Evolutionary conservation across 768 basidiomycete species (phyloP), one percentile per base, ranked within the genome.

Genomic region (Cubamyces lactineus): DNA sequence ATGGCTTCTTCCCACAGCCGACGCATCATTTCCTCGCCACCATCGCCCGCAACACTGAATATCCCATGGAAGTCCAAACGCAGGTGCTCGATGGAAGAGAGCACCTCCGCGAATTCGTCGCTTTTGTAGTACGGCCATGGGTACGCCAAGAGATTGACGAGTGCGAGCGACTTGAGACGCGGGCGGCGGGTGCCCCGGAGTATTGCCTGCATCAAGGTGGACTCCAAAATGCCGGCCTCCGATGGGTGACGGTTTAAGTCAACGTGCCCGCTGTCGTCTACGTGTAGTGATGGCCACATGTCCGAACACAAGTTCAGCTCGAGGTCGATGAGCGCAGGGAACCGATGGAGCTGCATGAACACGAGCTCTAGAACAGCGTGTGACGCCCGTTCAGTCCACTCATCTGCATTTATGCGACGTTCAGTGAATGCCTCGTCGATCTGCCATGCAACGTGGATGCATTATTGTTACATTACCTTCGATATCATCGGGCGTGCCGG

Each of bases 61-160:
- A n/a, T n/a, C n/a, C n/a, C n/a, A n/a, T n/a, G n/a, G n/a, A n/a
- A n/a, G n/a, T n/a, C n/a, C n/a, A n/a, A n/a, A n/a, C n/a, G n/a
- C n/a, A 67, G 49, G 21, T 51, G 42, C 40, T 57, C 45, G 21
- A 64, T 24, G 21, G 43, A 34, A 21, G 55, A 54, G 38, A 64
- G 50, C 39, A 67, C 34, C 23, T 17, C 26, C 23, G 47, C 51
- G 34, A 67, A 59, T 8, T n/a, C 40, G 0, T 43, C 9, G 51
- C 48, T 45, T 34, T 59, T 38, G 48, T 61, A 64, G 34, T 54
- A 54, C 2, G 51, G 28, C 17, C 48, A 52, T 19, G 59, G 62
- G 41, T 64, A 67, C n/a, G 59, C 59, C 12, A 64, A 52, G n/a
- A 67, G 41, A 34, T 67, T 67, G 8, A 39, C 52, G 21, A 67